Conservation (phyloP, 1,284 basidiomycete species). For the Trichosporon sp. region DNA sequence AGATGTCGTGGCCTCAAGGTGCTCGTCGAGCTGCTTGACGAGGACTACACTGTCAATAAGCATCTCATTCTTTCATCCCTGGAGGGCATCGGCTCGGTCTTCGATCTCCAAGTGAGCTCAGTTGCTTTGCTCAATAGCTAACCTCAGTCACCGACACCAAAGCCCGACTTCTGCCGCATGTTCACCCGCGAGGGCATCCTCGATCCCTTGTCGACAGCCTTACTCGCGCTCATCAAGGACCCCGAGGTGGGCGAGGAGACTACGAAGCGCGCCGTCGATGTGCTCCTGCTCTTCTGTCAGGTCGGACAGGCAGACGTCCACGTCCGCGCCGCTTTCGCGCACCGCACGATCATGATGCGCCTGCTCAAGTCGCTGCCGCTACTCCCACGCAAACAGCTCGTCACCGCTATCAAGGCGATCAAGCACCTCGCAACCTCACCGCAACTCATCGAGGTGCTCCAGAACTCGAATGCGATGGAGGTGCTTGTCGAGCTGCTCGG, state of each 20-base stretch:
- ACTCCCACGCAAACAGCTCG: constrained; percentile 74
- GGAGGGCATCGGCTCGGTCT: constrained; percentile 88
- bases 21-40: constrained; percentile 90
- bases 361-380: constrained; percentile 75
- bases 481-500: constrained; percentile 77
- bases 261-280: constrained; percentile 82
- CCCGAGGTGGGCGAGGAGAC: constrained; percentile 64
- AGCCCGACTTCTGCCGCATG: constrained; percentile 98
- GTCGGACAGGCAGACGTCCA: constrained; percentile 90
- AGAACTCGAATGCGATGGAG: constrained; percentile 93
- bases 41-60: constrained; percentile 82
- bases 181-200: constrained; percentile 91
- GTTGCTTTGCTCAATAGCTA: neutral
- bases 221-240: constrained; percentile 77
- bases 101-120: constrained; percentile 63
- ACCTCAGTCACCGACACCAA: constrained; percentile 76
- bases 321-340: constrained; percentile 83
- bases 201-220: constrained; percentile 82
- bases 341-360: constrained; percentile 78
- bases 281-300: constrained; percentile 87
- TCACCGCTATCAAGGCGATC: constrained; percentile 85
- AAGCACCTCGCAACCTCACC: constrained; percentile 94
- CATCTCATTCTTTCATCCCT: constrained; percentile 91
- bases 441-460: constrained; percentile 80
- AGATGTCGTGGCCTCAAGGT: constrained; percentile 90